These are phyloP conservation scores for Pittosporum tobira DNA, from an alignment of 129 eudicot species.

Conservation along the genomic window DNA sequence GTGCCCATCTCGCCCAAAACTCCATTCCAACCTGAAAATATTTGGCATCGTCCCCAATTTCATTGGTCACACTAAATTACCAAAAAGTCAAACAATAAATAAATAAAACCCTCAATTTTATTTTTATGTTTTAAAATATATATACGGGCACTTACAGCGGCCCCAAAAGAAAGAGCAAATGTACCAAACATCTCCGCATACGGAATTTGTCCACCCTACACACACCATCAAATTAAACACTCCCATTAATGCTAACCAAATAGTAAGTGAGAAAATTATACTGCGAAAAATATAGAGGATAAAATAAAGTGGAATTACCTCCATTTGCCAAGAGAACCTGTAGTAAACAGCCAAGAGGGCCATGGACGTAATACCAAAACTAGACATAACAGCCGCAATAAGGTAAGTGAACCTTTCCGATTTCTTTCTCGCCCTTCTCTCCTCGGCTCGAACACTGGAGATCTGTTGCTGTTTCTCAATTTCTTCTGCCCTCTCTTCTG, in stretches of 20 bases:
- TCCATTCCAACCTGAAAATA: slow-evolving; percentile 99
- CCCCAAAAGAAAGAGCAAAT: slow-evolving; percentile 88
- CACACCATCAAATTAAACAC: not conserved
- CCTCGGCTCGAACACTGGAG: slow-evolving; percentile 28
- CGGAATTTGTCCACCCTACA: slow-evolving; percentile 86
- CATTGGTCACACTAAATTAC: too few species aligned
- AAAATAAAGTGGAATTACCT: slow-evolving; percentile 19
- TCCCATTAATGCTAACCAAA: not conserved
- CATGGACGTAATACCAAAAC: slow-evolving; percentile 70
- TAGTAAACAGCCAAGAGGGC: slow-evolving; percentile 83
- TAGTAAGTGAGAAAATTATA: not conserved
- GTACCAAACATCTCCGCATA: slow-evolving; percentile 76
- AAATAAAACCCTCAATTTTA: too few species aligned
- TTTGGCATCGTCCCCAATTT: too few species aligned
- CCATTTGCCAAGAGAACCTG: slow-evolving; percentile 87
- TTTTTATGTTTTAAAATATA: too few species aligned
- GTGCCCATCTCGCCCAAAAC: slow-evolving; percentile 99
- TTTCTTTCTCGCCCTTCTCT: slow-evolving; percentile 72
- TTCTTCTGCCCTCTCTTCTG: slow-evolving; percentile 13
- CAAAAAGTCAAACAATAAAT: too few species aligned
- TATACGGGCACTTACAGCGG: slow-evolving; percentile 85
- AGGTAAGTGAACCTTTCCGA: slow-evolving; percentile 74
- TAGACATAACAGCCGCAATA: slow-evolving; percentile 83
- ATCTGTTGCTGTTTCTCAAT: slow-evolving; percentile 19
- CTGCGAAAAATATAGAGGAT: too few species aligned